These are phyloP conservation scores for Coemansia sp. DNA, from an alignment of 192 early-diverging fungal genomes.

Conservation along the genomic window DNA sequence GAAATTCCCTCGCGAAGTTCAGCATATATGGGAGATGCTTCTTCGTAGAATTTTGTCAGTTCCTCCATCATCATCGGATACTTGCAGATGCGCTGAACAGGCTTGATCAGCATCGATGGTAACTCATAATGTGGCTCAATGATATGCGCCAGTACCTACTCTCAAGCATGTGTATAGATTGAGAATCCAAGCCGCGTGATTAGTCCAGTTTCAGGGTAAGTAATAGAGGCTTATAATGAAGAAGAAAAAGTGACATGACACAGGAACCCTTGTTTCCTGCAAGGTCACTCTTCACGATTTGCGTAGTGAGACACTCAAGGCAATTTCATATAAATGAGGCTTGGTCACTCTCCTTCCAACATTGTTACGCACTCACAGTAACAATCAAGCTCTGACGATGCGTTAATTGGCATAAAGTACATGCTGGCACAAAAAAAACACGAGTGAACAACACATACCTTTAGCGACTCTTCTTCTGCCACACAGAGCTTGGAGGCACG, in stretches of 20 bases:
- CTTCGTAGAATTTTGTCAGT: slow-evolving; percentile 64
- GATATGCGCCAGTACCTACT: slow-evolving; percentile 59
- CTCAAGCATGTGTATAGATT: background rate
- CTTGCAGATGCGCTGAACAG: slow-evolving; percentile 96
- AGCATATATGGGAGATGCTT: slow-evolving; percentile 55
- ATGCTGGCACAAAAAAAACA: background rate
- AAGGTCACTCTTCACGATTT: too few relatives aligned
- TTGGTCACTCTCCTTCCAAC: too few relatives aligned
- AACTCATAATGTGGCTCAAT: slow-evolving; percentile 86
- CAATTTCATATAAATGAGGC: too few relatives aligned
- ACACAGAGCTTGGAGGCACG: slow-evolving; percentile 70
- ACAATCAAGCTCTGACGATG: background rate
- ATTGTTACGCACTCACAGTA: slow-evolving; percentile 10
- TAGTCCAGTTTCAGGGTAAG: background rate
- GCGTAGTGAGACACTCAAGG: too few relatives aligned
- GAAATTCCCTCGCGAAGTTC: slow-evolving; percentile 73
- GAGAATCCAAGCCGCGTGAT: too few relatives aligned
- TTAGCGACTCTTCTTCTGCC: slow-evolving; percentile 63
- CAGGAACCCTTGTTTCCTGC: too few relatives aligned
- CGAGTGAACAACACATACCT: slow-evolving; percentile 34
- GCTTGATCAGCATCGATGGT: slow-evolving; percentile 93
- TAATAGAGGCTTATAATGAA: background rate
- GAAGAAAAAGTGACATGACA: background rate
- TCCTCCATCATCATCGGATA: slow-evolving; percentile 82
- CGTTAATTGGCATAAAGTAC: background rate